Evolutionary conservation across 2,329 filamentous ascomycete genomes (phyloP), one percentile per base, ranked within the genome.

Genomic region (Ophiocordyceps camponoti-leonardi): DNA sequence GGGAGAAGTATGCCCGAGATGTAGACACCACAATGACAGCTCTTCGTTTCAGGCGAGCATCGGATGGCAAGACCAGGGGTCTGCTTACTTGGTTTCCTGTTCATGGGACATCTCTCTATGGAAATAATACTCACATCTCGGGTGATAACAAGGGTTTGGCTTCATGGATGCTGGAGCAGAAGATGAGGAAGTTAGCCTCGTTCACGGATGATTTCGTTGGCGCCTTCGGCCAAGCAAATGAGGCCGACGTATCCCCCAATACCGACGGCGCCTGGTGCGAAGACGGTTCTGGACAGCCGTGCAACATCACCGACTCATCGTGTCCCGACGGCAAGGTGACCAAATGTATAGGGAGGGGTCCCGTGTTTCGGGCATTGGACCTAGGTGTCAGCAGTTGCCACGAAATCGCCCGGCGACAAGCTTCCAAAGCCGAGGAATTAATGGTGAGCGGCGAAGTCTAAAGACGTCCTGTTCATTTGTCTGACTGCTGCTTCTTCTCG

Each of bases 71-170:
- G 62, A 81, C 81, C 47, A 76, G 86, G 41, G 88, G 86, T 14
- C 67, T 93, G 1, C 64, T 96, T 47, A 92, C 86, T 13, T 96
- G 88, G 85, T 94, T 90, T 59, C 78, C 90, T 2, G 84, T 87
- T 0, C 90, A 96, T 59, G 88, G 88, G 42, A 95, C 90, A 0
- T 94, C 86, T 1, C 76, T 95, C 62, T 77, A 88, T 23, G 82
- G 84, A 47, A 95, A 95, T 64, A 94, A 94, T 62, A 95, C 87
- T 0, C 71, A 94, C 13, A 76, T 92, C 44, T 80, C 86, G 3
- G 90, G 86, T 18, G 90, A 96, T 61, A 96, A 96, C 67, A 96
- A 96, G 65, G 90, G 90, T 14, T 85, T 94, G 7, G 88, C 88
- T 2, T 83, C 88, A 0, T 83, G 82, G 57, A 67, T 94, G 12